Evolutionary conservation across 345 rosid genomes (phyloP).

Genomic region (Hibiscus trionum): DNA sequence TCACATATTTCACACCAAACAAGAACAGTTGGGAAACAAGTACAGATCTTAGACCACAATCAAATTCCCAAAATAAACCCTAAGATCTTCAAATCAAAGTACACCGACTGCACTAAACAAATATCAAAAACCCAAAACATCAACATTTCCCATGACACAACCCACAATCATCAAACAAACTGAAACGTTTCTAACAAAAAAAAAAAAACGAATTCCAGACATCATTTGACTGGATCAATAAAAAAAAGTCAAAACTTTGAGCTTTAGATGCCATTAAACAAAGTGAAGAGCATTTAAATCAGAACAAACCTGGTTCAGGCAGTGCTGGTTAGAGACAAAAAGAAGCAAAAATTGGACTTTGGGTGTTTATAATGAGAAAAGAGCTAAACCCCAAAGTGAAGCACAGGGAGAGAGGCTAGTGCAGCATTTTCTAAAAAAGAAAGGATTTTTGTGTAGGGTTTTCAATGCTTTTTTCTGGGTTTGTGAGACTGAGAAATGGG

Average conservation of each 20-base stretch:
- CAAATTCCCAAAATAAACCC: background rate
- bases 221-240: constrained; percentile 5
- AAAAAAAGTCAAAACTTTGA: constrained; percentile 24
- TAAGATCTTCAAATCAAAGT: background rate
- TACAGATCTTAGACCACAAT: constrained; percentile 10
- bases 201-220: no score
- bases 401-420: constrained; percentile 1
- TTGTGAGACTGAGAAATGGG: background rate
- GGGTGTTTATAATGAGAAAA: constrained; percentile 5
- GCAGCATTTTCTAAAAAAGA: constrained; percentile 17
- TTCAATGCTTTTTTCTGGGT: constrained; percentile 18
- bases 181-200: no score
- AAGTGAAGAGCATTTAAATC: background rate
- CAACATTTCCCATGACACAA: background rate
- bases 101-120: no score
- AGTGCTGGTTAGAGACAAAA: background rate
- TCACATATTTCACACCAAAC: background rate
- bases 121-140: no score
- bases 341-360: background rate
- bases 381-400: constrained; percentile 9
- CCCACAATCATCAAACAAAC: background rate
- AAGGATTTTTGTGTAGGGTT: constrained; percentile 19
- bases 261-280: constrained; percentile 7
- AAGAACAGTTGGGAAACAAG: background rate
- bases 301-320: constrained; percentile 19